A percentile compares a stretch with the other conserved stretches of the same genome.
Conservation (phyloP, 2,329 filamentous ascomycete species). For the Ambrosiella beaveri region DNA sequence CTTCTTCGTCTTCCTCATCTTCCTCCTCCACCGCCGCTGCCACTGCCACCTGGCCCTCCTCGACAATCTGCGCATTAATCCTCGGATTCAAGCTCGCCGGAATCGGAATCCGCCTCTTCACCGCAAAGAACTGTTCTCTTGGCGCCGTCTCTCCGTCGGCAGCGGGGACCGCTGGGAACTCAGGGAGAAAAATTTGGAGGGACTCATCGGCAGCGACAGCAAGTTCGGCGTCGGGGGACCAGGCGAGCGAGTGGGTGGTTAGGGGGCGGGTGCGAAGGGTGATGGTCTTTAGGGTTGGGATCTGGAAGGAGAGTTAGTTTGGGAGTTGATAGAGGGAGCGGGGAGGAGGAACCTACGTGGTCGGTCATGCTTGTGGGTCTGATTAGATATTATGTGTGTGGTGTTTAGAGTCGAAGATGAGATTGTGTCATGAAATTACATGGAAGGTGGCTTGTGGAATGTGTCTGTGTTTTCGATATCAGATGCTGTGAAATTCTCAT, state of each 20-base stretch:
- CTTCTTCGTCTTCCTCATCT: neutral
- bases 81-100: constrained; percentile 11
- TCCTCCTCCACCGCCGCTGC: neutral
- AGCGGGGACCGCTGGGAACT: constrained; percentile 20
- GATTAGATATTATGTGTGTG: too few species aligned
- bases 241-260: constrained; percentile 27
- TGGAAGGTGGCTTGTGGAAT: too few species aligned
- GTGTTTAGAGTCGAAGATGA: too few species aligned
- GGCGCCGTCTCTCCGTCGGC: constrained; percentile 14
- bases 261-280: constrained; percentile 27
- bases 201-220: constrained; percentile 40
- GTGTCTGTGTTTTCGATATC: too few species aligned
- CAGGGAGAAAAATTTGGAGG: constrained; percentile 33
- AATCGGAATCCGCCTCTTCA: constrained; percentile 13
- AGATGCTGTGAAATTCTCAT: too few species aligned
- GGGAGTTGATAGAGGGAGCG: too few species aligned
- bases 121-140: constrained; percentile 14
- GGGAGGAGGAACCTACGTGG: constrained; percentile 2
- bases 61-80: constrained; percentile 9
- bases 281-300: constrained; percentile 31
- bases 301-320: constrained; percentile 17
- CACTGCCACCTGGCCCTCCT: neutral
- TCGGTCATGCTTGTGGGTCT: constrained; percentile 1
- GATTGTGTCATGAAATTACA: too few species aligned
- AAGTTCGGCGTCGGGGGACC: constrained; percentile 41